Conservation (phyloP, 2,329 filamentous ascomycete genomes). For the Monilinia polystroma region DNA sequence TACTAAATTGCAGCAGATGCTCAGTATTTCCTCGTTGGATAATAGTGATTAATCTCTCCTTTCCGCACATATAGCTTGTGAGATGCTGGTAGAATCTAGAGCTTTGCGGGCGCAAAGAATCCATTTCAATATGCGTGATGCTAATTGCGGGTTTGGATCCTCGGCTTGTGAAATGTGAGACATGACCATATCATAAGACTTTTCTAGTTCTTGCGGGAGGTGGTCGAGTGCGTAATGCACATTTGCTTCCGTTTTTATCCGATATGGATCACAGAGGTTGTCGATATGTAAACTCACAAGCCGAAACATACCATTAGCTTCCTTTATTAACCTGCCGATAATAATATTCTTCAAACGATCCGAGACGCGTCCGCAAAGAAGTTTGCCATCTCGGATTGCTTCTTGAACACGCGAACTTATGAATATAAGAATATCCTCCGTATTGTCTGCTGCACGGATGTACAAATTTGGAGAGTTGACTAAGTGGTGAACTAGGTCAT, state of each 20-base stretch:
- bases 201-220: neutral
- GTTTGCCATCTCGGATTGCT: neutral
- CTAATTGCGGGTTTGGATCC: neutral
- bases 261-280: too few relatives aligned
- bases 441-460: neutral
- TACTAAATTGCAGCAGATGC: neutral
- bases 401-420: neutral
- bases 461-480: constrained; percentile 20
- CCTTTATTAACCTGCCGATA: too few relatives aligned
- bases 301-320: too few relatives aligned
- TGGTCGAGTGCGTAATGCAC: neutral
- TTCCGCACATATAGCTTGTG: neutral
- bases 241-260: too few relatives aligned
- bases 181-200: neutral
- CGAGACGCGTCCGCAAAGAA: too few relatives aligned
- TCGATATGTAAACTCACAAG: too few relatives aligned
- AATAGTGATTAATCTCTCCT: neutral
- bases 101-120: neutral
- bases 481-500: constrained; percentile 23
- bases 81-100: neutral
- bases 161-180: neutral
- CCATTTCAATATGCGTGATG: neutral
- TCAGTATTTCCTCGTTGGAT: neutral
- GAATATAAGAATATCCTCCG: neutral
- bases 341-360: too few relatives aligned